Evolutionary conservation across 2,329 filamentous ascomycete genomes (phyloP), one percentile per base, ranked within the genome.

Genomic region (Aspergillus flavus): DNA sequence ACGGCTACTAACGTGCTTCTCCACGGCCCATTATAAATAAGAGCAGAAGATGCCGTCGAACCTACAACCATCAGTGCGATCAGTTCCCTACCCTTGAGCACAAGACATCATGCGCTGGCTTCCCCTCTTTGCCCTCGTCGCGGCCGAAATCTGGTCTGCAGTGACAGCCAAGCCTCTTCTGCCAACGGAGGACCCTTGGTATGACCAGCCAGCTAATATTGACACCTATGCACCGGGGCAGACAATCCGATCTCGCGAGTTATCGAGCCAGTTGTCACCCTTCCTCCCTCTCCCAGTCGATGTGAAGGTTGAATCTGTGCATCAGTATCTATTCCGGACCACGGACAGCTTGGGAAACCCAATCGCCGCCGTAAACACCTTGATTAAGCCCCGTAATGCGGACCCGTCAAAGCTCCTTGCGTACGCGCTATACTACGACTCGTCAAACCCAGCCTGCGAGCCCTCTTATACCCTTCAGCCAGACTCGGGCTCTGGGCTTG

Each of bases 341-440:
- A 68, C 66, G 7, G 58, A 68, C 59, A 65, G 62, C 41, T 26
- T 68, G 10, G 66, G 66, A 21, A 59, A 63, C 12, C 57, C 66
- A 14, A 58, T 64, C 34, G 66, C 57, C 7, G 74, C 79, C 0
- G 74, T 77, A 0, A 71, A 76, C 6, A 80, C 78, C 0, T 65
- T 80, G 6, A 65, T 80, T 16, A 63, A 78, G 11, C 77, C 78
- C 16, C 50, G 56, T 48, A 64, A 69, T 48, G 68, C 72, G 4
- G 69, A 72, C 52, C 59, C 65, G 16, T 56, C 58, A 30, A 64
- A 68, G 19, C 61, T 83, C 0, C 62, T 82, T 1, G 81, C 79
- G 0, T 81, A 79, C 61, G 78, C 81, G 60, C 67, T 77, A 16
- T 69, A 78, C 4, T 70, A 71, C 26, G 68, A 72, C 50, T 62